A percentile compares a stretch with the other conserved stretches of the same genome.
These are phyloP conservation scores for Verbascum thapsus DNA, from an alignment of 257 asterid genomes.

Conservation along the genomic window DNA sequence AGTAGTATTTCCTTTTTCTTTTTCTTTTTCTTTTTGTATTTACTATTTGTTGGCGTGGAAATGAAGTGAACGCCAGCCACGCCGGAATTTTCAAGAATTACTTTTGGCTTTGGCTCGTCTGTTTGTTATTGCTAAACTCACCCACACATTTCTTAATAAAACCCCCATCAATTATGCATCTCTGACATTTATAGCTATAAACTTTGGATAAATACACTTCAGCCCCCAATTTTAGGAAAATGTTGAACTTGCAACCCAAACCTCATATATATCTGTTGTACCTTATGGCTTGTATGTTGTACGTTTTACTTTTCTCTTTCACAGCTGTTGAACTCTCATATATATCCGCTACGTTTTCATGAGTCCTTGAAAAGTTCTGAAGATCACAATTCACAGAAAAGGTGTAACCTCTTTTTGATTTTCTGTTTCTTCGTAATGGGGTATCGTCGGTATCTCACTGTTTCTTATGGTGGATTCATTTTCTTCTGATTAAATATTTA, in stretches of 20 bases:
- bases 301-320: not conserved
- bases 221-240: slow-evolving; percentile 3
- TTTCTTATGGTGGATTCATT: not conserved
- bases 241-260: not conserved
- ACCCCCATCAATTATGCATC: not conserved
- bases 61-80: slow-evolving; percentile 33
- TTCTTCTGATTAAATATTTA: no score
- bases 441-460: not conserved
- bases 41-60: slow-evolving; percentile 32
- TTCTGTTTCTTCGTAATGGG: not conserved
- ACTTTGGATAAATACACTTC: slow-evolving; percentile 12
- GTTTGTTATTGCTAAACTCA: not conserved
- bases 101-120: no score
- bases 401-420: slow-evolving; percentile 22
- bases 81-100: no score
- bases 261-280: not conserved
- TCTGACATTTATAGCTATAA: slow-evolving; percentile 4
- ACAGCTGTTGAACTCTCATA: not conserved
- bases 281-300: not conserved
- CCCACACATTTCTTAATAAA: not conserved
- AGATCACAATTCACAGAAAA: slow-evolving; percentile 15
- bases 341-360: slow-evolving; percentile 8
- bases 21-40: slow-evolving; percentile 9
- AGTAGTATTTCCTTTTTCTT: not conserved
- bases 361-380: not conserved